A percentile compares a stretch with the other conserved stretches of the same genome.
These are phyloP conservation scores for Plasmopara halstedii DNA, from an alignment of 352 stramenopile species.

Conservation along the genomic window DNA sequence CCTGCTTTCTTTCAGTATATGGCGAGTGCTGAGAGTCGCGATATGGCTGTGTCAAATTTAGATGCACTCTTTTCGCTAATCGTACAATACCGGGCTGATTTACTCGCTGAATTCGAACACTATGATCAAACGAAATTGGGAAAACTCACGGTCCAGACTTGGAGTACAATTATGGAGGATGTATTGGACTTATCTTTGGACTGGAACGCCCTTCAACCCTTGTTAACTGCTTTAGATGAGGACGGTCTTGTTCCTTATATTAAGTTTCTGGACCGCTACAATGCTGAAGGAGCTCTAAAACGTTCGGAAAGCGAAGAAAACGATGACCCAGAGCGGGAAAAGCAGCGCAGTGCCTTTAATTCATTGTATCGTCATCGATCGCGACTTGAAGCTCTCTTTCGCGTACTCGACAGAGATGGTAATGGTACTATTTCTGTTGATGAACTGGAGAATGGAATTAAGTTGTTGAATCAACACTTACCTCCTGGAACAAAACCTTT, in stretches of 20 bases:
- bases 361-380: slow-evolving; percentile 75
- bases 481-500: slow-evolving; percentile 60
- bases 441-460: slow-evolving; percentile 72
- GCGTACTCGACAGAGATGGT: slow-evolving; percentile 68
- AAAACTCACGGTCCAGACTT: slow-evolving; percentile 40
- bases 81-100: slow-evolving; percentile 56
- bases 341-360: slow-evolving; percentile 70
- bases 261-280: slow-evolving; percentile 73
- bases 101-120: slow-evolving; percentile 57
- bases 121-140: slow-evolving; percentile 32
- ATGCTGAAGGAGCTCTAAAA: slow-evolving; percentile 34
- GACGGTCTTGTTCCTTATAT: slow-evolving; percentile 65
- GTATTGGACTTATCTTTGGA: slow-evolving; percentile 71
- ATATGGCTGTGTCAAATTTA: slow-evolving; percentile 76
- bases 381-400: slow-evolving; percentile 77
- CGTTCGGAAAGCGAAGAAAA: slow-evolving; percentile 15
- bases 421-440: slow-evolving; percentile 80
- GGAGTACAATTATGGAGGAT: slow-evolving; percentile 70
- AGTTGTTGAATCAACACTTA: slow-evolving; percentile 74
- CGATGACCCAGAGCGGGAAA: slow-evolving; percentile 35
- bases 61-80: slow-evolving; percentile 84
- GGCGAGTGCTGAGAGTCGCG: slow-evolving; percentile 67
- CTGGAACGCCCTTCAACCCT: slow-evolving; percentile 64
- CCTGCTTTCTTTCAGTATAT: slow-evolving; percentile 86
- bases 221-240: slow-evolving; percentile 63